A percentile compares a stretch with the other conserved stretches of the same genome.
These are phyloP conservation scores for Saturnispora gosingensis DNA, from an alignment of 805 yeast species.

Conservation along the genomic window DNA sequence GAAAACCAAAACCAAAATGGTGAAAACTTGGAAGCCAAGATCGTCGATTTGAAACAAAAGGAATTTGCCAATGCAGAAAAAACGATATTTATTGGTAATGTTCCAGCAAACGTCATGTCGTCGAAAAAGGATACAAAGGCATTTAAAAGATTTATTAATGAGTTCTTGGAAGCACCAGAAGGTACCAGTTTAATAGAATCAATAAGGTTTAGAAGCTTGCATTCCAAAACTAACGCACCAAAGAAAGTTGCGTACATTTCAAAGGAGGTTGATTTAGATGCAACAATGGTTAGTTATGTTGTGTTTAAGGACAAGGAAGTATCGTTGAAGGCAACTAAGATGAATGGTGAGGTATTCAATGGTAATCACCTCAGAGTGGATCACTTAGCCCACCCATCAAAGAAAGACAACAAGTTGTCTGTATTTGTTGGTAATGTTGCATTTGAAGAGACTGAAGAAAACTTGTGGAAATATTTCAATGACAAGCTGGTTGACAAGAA, in stretches of 20 bases:
- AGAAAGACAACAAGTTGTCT: slow-evolving; percentile 73
- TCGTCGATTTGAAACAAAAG: slow-evolving; percentile 51
- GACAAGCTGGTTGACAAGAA: slow-evolving; percentile 34
- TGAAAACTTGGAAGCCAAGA: slow-evolving; percentile 32
- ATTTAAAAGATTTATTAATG: slow-evolving; percentile 55
- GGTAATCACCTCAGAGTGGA: slow-evolving; percentile 83
- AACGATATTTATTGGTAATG: slow-evolving; percentile 84
- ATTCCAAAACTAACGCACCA: slow-evolving; percentile 80
- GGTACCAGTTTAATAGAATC: slow-evolving; percentile 40
- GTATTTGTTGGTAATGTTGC: slow-evolving; percentile 91
- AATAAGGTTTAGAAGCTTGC: slow-evolving; percentile 84
- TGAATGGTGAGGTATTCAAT: slow-evolving; percentile 62
- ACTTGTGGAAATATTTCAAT: slow-evolving; percentile 73
- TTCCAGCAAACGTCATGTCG: slow-evolving; percentile 55
- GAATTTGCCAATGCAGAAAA: slow-evolving; percentile 77
- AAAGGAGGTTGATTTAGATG: slow-evolving; percentile 69
- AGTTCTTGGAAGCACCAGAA: slow-evolving; percentile 16
- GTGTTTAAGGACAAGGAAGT: slow-evolving; percentile 55
- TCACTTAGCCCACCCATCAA: slow-evolving; percentile 84
- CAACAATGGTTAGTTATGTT: slow-evolving; percentile 79
- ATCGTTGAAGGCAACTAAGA: slow-evolving; percentile 35
- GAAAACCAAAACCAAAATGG: slow-evolving; percentile 21
- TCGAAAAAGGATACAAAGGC: slow-evolving; percentile 50
- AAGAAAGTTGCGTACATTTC: slow-evolving; percentile 84
- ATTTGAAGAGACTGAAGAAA: slow-evolving; percentile 87